A percentile compares a stretch with the other conserved stretches of the same genome.
Conservation (phyloP, 371 early-diverging fungal species). For the Mucor indicus region DNA sequence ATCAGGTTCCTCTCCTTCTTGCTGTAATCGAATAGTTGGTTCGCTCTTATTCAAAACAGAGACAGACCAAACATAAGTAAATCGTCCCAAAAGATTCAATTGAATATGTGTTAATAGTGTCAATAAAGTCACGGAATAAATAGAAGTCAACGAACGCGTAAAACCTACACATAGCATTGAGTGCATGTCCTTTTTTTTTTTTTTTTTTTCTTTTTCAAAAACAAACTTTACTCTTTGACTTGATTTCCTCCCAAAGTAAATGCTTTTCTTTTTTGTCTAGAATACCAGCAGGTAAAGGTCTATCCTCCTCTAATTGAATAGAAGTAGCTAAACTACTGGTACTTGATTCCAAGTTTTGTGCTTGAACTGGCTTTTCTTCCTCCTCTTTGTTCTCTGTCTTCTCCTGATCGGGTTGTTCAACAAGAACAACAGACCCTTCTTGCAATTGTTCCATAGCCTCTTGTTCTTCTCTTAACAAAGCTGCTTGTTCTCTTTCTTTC, state of each 20-base stretch:
- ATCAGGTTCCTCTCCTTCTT: slow-evolving; percentile 37
- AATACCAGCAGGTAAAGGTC: slow-evolving; percentile 22
- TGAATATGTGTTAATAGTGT: slow-evolving; percentile 83
- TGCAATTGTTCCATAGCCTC: slow-evolving; percentile 7
- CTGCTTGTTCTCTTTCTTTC: slow-evolving; percentile 23
- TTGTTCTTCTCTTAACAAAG: slow-evolving; percentile 6
- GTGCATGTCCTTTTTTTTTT: no score
- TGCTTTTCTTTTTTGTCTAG: slow-evolving; percentile 59
- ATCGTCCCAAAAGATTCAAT: slow-evolving; percentile 88
- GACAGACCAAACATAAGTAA: slow-evolving; percentile 89
- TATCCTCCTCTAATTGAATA: slow-evolving; percentile 4
- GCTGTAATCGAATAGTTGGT: slow-evolving; percentile 46
- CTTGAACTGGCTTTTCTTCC: background rate
- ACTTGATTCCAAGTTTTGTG: slow-evolving; percentile 20
- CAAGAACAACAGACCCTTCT: slow-evolving; percentile 3
- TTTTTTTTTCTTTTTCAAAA: no score
- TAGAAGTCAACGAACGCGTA: slow-evolving; percentile 74
- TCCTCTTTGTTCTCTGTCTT: background rate
- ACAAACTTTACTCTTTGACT: slow-evolving; percentile 63
- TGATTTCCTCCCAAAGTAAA: slow-evolving; percentile 88
- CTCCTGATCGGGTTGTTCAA: background rate
- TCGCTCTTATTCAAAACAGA: slow-evolving; percentile 52
- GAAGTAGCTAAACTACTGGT: slow-evolving; percentile 24
- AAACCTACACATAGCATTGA: slow-evolving; percentile 69
- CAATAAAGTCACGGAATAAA: slow-evolving; percentile 81